Evolutionary conservation across 306 rosid genomes (phyloP).

Genomic region (Fragaria nilgerrensis): DNA sequence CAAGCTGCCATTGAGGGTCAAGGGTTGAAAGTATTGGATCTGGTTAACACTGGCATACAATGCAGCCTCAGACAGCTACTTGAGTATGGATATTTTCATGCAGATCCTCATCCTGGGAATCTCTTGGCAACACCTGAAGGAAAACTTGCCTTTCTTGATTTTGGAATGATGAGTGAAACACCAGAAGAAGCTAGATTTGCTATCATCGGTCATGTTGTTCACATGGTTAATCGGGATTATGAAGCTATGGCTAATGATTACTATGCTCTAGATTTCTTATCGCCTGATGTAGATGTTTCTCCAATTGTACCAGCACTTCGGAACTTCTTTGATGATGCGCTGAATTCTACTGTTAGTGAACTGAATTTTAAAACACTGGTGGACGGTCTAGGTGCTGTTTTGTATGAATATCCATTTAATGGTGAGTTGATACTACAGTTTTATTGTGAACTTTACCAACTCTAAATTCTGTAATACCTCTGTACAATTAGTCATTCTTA

Average conservation of each 20-base stretch:
- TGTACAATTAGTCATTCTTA: neutral
- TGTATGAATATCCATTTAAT: constrained; percentile 88
- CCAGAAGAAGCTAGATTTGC: constrained; percentile 92
- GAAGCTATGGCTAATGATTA: constrained; percentile 99
- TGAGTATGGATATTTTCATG: constrained; percentile 95
- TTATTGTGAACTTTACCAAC: constrained; percentile 12
- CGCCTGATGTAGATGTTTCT: constrained; percentile 76
- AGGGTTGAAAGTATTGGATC: constrained; percentile 81
- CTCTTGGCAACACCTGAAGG: constrained; percentile 97
- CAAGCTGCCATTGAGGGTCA: constrained; percentile 90
- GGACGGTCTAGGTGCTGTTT: constrained; percentile 89
- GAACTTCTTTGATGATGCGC: constrained; percentile 85
- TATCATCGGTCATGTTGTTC: constrained; percentile 93
- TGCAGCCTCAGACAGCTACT: constrained; percentile 95
- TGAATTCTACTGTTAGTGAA: constrained; percentile 82
- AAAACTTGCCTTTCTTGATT: constrained; percentile 93
- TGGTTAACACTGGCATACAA: constrained; percentile 80
- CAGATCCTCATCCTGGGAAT: constrained; percentile 99
- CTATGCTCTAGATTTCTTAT: constrained; percentile 80
- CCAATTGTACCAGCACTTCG: constrained; percentile 89
- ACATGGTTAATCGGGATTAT: constrained; percentile 93
- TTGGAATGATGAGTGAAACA: constrained; percentile 99
- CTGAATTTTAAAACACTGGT: constrained; percentile 91
- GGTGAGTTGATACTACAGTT: constrained; percentile 52
- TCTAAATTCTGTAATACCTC: neutral